Evolutionary conservation across 306 rosid species (phyloP).

Genomic region (Casuarina equisetifolia): DNA sequence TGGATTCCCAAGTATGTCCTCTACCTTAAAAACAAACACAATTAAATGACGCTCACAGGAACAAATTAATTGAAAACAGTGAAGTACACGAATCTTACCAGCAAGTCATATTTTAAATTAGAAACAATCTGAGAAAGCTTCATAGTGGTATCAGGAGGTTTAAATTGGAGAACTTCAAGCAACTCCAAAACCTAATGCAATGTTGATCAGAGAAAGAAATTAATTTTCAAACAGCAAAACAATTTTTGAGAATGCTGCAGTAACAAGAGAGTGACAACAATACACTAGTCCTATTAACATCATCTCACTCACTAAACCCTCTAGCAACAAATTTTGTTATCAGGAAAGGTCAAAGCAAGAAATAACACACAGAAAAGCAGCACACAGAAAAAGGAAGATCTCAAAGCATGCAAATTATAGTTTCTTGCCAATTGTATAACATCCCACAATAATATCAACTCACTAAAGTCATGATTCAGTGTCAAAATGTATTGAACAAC

Average conservation of each 20-base stretch:
- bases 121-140: slow-evolving; percentile 67
- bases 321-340: neutral
- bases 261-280: neutral
- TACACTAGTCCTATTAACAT: neutral
- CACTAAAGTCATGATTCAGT: neutral
- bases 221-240: neutral
- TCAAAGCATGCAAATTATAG: neutral
- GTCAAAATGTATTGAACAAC: neutral
- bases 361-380: neutral
- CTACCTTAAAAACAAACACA: slow-evolving; percentile 49
- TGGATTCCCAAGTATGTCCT: slow-evolving; percentile 72
- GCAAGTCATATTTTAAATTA: slow-evolving; percentile 58
- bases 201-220: slow-evolving; percentile 20
- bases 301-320: neutral
- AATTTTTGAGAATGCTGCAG: neutral
- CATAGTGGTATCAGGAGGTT: slow-evolving; percentile 68
- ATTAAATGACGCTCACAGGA: slow-evolving; percentile 18
- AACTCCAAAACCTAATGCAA: slow-evolving; percentile 73
- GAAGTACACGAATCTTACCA: slow-evolving; percentile 54
- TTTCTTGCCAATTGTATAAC: neutral
- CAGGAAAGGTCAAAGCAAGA: neutral
- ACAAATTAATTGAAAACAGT: neutral
- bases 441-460: neutral
- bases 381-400: neutral
- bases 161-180: slow-evolving; percentile 92